Conservation (phyloP, 192 early-diverging fungal species). For the Backusella australiensis region DNA sequence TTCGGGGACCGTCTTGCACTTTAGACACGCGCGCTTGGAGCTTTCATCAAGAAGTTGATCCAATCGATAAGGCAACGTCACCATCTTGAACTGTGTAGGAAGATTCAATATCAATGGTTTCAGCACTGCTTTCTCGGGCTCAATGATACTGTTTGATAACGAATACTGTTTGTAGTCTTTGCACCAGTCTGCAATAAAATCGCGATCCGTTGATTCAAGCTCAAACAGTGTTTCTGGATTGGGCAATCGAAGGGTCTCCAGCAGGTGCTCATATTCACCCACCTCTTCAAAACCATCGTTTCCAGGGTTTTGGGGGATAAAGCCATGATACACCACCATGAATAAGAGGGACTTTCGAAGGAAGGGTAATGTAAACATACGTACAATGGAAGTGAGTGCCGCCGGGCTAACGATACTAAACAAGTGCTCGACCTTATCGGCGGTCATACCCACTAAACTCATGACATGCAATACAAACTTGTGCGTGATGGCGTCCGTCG, state of each 20-base stretch:
- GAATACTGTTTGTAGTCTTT: constrained; percentile 20
- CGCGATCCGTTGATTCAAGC: not conserved
- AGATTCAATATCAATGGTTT: constrained; percentile 38
- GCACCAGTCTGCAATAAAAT: constrained; percentile 21
- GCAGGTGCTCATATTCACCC: constrained; percentile 68
- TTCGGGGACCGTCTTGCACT: constrained; percentile 79
- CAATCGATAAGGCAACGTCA: constrained; percentile 76
- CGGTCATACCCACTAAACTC: constrained; percentile 8
- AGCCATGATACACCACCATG: constrained; percentile 62
- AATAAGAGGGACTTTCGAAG: constrained; percentile 65
- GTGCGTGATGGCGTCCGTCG: not conserved
- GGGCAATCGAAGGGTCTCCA: constrained; percentile 71
- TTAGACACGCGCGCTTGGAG: constrained; percentile 69
- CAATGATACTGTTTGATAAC: not conserved
- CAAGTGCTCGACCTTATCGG: constrained; percentile 9
- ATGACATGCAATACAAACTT: constrained; percentile 14
- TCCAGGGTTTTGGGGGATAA: constrained; percentile 47
- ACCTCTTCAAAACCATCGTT: constrained; percentile 31
- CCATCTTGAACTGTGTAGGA: constrained; percentile 54
- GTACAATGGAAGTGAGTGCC: constrained; percentile 13
- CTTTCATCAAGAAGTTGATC: constrained; percentile 87
- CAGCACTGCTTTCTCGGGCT: not conserved
- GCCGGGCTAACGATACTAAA: constrained; percentile 9
- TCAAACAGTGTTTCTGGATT: constrained; percentile 57
- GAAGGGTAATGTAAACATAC: constrained; percentile 71